phyloP scores from a whole-genome alignment of 768 basidiomycete genomes.

The Gelatoporia subvermispora region DNA sequence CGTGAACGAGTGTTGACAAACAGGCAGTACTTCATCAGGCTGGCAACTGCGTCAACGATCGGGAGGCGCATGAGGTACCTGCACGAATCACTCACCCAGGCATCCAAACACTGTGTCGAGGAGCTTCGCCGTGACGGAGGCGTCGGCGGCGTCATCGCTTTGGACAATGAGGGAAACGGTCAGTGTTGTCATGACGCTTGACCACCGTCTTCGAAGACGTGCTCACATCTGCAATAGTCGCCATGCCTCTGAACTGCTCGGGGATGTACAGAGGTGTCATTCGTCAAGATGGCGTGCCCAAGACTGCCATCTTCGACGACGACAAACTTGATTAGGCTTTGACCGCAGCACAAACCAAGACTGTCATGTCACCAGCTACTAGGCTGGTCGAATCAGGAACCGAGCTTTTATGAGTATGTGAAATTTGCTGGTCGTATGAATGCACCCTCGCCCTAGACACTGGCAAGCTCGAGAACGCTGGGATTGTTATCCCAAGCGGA shows the following conservation, averaged over 20 bases:
- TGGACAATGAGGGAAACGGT: slow-evolving; percentile 72
- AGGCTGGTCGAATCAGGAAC: too few species aligned
- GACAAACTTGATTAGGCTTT: slow-evolving; percentile 35
- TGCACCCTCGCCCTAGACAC: too few species aligned
- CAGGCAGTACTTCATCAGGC: slow-evolving; percentile 71
- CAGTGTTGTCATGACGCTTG: slow-evolving; percentile 11
- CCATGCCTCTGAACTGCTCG: slow-evolving; percentile 68
- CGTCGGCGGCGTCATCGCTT: slow-evolving; percentile 68
- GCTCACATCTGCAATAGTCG: slow-evolving; percentile 37
- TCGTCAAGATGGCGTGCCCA: slow-evolving; percentile 59
- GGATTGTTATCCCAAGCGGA: too few species aligned
- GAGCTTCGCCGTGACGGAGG: slow-evolving; percentile 58
- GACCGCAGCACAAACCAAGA: too few species aligned
- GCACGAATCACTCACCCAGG: slow-evolving; percentile 50
- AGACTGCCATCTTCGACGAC: slow-evolving; percentile 74
- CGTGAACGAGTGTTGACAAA: background rate
- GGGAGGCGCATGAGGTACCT: slow-evolving; percentile 62
- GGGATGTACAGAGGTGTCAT: slow-evolving; percentile 85
- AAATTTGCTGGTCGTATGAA: too few species aligned
- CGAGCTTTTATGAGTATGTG: too few species aligned
- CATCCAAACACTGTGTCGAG: slow-evolving; percentile 50
- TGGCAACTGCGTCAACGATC: slow-evolving; percentile 59
- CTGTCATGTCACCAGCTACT: too few species aligned
- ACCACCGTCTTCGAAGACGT: background rate
- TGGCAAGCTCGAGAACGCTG: too few species aligned